Conservation (phyloP, 148 eudicot species). For the Silene conica region DNA sequence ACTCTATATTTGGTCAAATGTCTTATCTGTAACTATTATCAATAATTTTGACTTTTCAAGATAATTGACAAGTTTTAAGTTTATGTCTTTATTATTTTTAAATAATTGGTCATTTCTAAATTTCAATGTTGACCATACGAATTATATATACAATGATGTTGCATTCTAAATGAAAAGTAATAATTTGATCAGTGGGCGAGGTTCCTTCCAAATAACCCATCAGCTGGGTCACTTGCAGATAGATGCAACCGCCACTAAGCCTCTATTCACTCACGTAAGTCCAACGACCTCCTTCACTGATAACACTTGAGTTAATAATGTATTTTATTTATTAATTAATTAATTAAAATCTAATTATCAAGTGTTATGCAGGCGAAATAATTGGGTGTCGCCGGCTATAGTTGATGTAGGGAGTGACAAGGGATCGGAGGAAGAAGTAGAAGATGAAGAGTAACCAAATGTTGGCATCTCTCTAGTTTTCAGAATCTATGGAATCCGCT, state of each 20-base stretch:
- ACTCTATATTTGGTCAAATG: not conserved
- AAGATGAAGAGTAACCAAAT: not conserved
- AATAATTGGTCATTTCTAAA: too few species aligned
- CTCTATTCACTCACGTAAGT: constrained; percentile 2
- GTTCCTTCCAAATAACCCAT: constrained; percentile 46
- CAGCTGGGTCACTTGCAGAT: constrained; percentile 40
- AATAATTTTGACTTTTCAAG: too few species aligned
- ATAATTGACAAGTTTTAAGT: too few species aligned
- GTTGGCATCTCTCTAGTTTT: constrained; percentile 5
- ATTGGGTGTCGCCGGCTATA: not conserved
- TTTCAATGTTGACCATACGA: too few species aligned
- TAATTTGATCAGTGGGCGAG: constrained; percentile 63
- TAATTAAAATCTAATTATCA: not conserved
- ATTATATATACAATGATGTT: not conserved
- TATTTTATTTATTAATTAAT: too few species aligned
- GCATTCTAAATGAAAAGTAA: not conserved
- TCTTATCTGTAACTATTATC: too few species aligned
- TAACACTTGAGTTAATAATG: too few species aligned
- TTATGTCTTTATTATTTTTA: too few species aligned
- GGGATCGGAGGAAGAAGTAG: not conserved
- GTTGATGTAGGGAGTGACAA: not conserved
- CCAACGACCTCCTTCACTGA: not conserved
- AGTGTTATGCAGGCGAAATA: constrained; percentile 6
- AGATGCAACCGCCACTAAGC: constrained; percentile 17
- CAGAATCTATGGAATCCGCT: not conserved